Evolutionary conservation across 2,329 filamentous ascomycete species (phyloP), one percentile per base, ranked within the genome.

Genomic region (Colletotrichum sidae): DNA sequence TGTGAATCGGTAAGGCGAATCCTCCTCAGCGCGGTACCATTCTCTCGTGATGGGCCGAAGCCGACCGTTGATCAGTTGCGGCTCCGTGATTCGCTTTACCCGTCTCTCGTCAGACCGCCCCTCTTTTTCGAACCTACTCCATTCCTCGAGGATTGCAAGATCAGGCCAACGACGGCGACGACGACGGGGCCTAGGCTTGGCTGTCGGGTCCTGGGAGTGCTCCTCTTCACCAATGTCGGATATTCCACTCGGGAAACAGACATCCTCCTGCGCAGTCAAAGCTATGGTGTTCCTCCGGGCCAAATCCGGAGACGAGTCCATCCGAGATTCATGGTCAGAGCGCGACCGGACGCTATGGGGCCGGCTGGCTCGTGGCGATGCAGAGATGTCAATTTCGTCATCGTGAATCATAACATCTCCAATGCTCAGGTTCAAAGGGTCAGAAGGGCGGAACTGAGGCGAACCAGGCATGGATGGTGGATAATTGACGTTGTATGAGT

Each of bases 1-100:
- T 0, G 96, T 98, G 76, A 97, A 99, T 34, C 96, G 88, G 76
- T 96, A 98, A 0, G 96, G 96, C 0, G 91, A 89, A 69, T 97
- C 95, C 67, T 97, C 94, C 69, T 96, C 92, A 57, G 92, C 89
- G 44, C 91, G 88, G 75, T 93, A 95, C 95, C 95, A 99, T 12
- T 87, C 87, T 70, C 86, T 87, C 68, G 92, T 89, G 44, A 92
- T 88, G 11, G 94, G 94, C 6, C 96, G 89, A 49, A 99, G 81
- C 58, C 96, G 88, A 0, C 96, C 96, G 65, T 95, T 95, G 65
- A 99, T 90, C 70, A 98, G 88, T 73, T 97, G 90, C 9, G 96
- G 96, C 75, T 99, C 96, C 6, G 91, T 96, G 69, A 98, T 95
- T 76, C 92, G 96, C 80, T 97, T 97, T 51, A 92, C 91, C 3